phyloP scores from a whole-genome alignment of 2,329 filamentous ascomycete genomes.

The Clarireedia monteithiana region DNA sequence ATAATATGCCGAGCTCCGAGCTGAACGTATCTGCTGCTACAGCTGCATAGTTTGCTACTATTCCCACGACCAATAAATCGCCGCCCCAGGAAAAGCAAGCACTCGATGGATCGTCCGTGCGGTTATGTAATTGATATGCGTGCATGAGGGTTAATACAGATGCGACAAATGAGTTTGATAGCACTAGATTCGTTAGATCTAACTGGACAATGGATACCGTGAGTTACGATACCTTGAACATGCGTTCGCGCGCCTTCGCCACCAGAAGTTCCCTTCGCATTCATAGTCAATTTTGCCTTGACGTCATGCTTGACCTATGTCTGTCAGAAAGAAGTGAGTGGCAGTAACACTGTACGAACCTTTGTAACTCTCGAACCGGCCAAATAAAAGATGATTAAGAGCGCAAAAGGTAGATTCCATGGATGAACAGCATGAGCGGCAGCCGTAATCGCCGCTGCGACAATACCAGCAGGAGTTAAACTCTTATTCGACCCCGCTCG shows the following conservation, averaged over 20 bases:
- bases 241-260: constrained; percentile 80
- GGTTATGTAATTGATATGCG: constrained; percentile 48
- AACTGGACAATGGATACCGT: background rate
- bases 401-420: constrained; percentile 82
- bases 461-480: constrained; percentile 68
- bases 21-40: constrained; percentile 91
- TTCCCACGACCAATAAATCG: constrained; percentile 55
- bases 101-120: constrained; percentile 30
- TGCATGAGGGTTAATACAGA: constrained; percentile 56
- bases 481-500: constrained; percentile 66
- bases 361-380: constrained; percentile 79
- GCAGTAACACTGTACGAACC: constrained; percentile 37
- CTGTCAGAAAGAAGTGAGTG: constrained; percentile 11
- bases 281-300: constrained; percentile 75
- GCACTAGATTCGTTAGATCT: constrained; percentile 39
- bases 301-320: constrained; percentile 73
- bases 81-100: constrained; percentile 52
- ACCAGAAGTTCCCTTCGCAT: constrained; percentile 62
- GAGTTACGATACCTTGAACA: constrained; percentile 53
- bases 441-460: constrained; percentile 66
- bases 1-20: constrained; percentile 89
- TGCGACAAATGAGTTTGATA: constrained; percentile 80
- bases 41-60: constrained; percentile 79
- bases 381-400: constrained; percentile 80
- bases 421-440: constrained; percentile 81